Percentiles rank a stretch among this genome's conserved stretches.
Evolutionary conservation across 495 filamentous ascomycete species (phyloP).

Genomic region (Neurospora sp.): DNA sequence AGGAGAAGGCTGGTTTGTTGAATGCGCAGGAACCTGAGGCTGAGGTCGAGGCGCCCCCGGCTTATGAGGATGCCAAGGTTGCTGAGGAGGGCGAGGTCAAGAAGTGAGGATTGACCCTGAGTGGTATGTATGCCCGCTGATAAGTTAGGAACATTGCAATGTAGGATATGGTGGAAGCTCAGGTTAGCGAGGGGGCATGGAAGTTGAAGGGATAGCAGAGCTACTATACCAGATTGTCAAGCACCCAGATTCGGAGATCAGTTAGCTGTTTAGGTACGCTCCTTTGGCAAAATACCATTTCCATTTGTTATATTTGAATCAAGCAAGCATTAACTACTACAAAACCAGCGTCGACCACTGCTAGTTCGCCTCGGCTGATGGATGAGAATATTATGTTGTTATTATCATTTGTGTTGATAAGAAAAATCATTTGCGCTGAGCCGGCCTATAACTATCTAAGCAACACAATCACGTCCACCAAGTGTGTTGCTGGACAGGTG

Average conservation of each 20-base stretch:
- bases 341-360: not conserved
- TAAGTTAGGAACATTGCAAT: not conserved
- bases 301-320: not conserved
- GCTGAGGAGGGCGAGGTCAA: not conserved
- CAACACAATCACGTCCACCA: too few relatives aligned
- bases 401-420: not conserved
- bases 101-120: not conserved
- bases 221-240: not conserved
- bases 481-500: too few relatives aligned
- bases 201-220: not conserved
- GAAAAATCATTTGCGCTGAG: not conserved
- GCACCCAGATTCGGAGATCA: not conserved
- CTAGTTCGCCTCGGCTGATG: not conserved
- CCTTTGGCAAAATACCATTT: not conserved
- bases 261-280: not conserved
- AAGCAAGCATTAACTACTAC: not conserved
- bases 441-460: not conserved
- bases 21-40: slow-evolving; percentile 19
- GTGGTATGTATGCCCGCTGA: not conserved
- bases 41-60: slow-evolving; percentile 18
- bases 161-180: not conserved
- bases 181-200: not conserved
- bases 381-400: not conserved
- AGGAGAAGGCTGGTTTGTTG: slow-evolving; percentile 37
- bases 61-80: slow-evolving; percentile 22